These are phyloP conservation scores for Hymenoscyphus scutula DNA, from an alignment of 2,329 filamentous ascomycete genomes.

Conservation along the genomic window DNA sequence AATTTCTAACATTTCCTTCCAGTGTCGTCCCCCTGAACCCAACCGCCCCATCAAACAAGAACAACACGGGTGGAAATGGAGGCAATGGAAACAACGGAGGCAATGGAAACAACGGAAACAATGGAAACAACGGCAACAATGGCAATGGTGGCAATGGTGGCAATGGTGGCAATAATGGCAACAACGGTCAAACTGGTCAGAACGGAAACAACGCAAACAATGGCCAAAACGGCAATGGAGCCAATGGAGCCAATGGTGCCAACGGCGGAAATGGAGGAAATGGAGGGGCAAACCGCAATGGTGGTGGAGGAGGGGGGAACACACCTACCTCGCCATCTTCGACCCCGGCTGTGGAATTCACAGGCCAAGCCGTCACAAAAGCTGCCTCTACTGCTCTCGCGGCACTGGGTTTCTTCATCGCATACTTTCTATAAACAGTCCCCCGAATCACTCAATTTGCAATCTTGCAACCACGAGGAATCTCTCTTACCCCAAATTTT, in stretches of 20 bases:
- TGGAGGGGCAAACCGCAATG: not conserved
- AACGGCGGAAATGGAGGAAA: not conserved
- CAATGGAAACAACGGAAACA: not conserved
- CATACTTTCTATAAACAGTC: slow-evolving; percentile 40
- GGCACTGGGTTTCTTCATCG: slow-evolving; percentile 41
- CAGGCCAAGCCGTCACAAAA: slow-evolving; percentile 34
- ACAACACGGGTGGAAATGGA: slow-evolving; percentile 2
- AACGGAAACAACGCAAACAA: not conserved
- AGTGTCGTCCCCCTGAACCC: slow-evolving; percentile 16
- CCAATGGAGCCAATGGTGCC: not conserved
- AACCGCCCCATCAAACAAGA: slow-evolving; percentile 10
- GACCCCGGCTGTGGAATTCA: slow-evolving; percentile 21
- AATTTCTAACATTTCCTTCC: not conserved
- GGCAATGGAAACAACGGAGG: not conserved
- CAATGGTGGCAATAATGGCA: not conserved
- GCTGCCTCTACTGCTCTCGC: slow-evolving; percentile 39
- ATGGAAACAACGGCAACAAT: not conserved
- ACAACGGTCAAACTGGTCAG: not conserved
- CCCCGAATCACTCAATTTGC: not conserved
- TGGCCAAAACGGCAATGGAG: not conserved
- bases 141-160: not conserved
- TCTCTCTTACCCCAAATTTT: slow-evolving; percentile 4
- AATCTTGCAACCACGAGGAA: not conserved
- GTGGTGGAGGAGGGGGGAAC: not conserved
- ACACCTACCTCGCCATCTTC: slow-evolving; percentile 4